Evolutionary conservation across 164 flowering plant species (phyloP), one percentile per base, ranked within the genome.

Genomic region (Sextonia rubra): DNA sequence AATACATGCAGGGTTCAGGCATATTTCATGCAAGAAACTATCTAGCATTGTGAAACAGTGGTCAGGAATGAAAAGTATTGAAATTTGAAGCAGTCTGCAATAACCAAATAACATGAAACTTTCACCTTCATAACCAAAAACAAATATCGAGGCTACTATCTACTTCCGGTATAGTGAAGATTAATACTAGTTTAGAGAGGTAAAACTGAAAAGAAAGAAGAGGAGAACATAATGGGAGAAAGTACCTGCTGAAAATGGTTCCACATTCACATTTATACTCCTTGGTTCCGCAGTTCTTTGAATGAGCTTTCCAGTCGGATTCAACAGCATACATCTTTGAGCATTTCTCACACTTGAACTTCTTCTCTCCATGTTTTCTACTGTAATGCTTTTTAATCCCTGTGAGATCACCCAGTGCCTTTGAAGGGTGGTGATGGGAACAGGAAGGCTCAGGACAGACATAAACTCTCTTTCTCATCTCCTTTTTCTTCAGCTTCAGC

Each of bases 321-420:
- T 89, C 90, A 82, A 94, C 98, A 12, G 98, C 98, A 79, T 94
- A 94, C 52, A 82, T 81, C 86, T 89, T 94, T 11, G 91, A 86
- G 75, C 98, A 93, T 62, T 88, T 91, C 29, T 88, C 92, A 78
- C 98, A 93, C 75, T 90, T 89, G 89, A 91, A 91, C 62, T 84
- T 90, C 82, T 90, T 93, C 83, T 91, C 98, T 1, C 97, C 97
- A 76, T 93, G 98, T 73, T 93, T 93, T 69, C 98, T 84, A 70
- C 86, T 86, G 48, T 77, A 93, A 77, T 93, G 98, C 69, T 94
- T 94, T 83, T 94, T 94, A 72, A 94, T 87, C 6, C 98, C 98
- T 18, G 98, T 94, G 25, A 94, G 88, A 70, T 94, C 98, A n/a
- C 98, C 98, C 12, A 94, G 83, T n/a, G 98, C 98, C 78, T 97